phyloP scores from a whole-genome alignment of 2,329 filamentous ascomycete species.

The Thielaviopsis musarum region DNA sequence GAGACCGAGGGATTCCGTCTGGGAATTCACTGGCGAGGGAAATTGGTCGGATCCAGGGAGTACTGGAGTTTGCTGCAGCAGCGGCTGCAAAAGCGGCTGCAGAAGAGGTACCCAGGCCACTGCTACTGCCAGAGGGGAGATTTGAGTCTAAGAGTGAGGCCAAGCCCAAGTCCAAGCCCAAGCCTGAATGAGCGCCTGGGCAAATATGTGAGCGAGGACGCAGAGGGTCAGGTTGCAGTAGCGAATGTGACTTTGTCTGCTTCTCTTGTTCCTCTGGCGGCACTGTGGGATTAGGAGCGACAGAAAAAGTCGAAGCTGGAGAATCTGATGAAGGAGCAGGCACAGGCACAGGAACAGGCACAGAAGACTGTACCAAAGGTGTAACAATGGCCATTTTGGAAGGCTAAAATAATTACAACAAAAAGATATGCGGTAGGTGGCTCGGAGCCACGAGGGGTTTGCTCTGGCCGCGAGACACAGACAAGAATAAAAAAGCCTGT shows the following conservation, averaged over 20 bases:
- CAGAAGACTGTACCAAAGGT: neutral
- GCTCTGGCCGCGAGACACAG: neutral
- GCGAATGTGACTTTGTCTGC: neutral
- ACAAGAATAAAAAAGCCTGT: neutral
- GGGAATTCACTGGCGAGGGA: conserved; percentile 9
- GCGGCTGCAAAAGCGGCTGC: neutral
- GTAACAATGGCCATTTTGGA: neutral
- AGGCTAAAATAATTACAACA: neutral
- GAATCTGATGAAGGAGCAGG: conserved; percentile 4
- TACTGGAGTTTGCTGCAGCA: neutral
- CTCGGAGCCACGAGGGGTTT: neutral
- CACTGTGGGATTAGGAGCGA: neutral
- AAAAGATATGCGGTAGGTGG: neutral
- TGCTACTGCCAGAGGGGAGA: neutral
- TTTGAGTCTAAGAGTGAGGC: neutral
- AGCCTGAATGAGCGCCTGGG: neutral
- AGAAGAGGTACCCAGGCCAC: neutral
- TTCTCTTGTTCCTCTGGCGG: conserved; percentile 1
- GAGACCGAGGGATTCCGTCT: conserved; percentile 12
- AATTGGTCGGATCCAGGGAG: conserved; percentile 11
- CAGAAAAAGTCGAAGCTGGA: neutral
- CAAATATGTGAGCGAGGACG: neutral
- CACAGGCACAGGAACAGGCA: conserved; percentile 5
- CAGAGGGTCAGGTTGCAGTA: neutral
- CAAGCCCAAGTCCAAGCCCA: neutral